Base-by-base conservation (phyloP, 2,329 filamentous ascomycete species). In the Hypocrella siamensis region DNA sequence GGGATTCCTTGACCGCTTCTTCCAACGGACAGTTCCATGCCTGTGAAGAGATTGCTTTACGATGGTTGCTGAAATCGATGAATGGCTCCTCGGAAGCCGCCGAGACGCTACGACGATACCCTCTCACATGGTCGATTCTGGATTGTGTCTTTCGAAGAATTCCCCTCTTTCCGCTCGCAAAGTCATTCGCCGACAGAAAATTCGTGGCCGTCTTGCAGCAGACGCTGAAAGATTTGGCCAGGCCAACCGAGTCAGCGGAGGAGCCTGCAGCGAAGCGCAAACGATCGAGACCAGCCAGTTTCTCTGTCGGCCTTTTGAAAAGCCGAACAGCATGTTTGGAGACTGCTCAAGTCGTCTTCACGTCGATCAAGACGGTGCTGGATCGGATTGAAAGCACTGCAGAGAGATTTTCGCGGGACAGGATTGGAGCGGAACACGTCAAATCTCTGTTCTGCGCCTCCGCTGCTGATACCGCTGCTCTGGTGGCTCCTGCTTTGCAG, bases 151-250 rank as follows among this genome's bases (percentile, higher is more conserved):
- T 82, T 33, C 58, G 63, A 31, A 58, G 72, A n/a, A 70, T 88
- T 14, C 76, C 81, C 0, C 58, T 74, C 0, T 75, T 79, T 28
- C 75, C 72, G 9, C 61, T 82, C 17, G 79, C 81, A 7, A 74
- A 75, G 35, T 73, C 79, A 4, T 62, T 93, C 6, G 74, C 71
- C 16, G 75, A 85, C 35, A 65, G 76, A 35, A 67, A 71, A 28
- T 82, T 92, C 32, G 55, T 80, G 21, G 53, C 57, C 1, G 67
- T 83, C 8, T 49, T 92, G 26, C 71, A 76, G 42, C 67, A 72
- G 42, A 70, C 76, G 0, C 53, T 85, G 30, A 63, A 70, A 30
- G 77, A 84, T 17, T 41, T 68, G 24, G 61, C 62, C 7, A 40
- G 41, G 15, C 47, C 48, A n/a, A 27, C 31, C 8, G 36, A 39